Evolutionary conservation across 441 rosid species (phyloP), one percentile per base, ranked within the genome.

Genomic region (Croton setiger): DNA sequence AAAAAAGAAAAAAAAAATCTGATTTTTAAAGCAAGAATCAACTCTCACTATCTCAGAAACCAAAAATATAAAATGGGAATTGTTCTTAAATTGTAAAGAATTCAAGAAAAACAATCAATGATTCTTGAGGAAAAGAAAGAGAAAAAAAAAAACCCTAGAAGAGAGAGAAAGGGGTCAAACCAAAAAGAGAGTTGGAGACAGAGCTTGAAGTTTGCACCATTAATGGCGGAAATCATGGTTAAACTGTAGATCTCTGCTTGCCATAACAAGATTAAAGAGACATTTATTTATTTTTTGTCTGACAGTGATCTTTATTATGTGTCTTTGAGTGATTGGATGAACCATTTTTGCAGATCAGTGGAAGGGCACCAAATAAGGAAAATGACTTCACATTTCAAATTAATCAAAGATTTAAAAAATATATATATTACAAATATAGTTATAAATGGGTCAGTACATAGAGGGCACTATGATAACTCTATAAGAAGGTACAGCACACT

Each of bases 311-410:
- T 39, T 39, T 39, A 9, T 39, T 39, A 9, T 39, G 58, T 47
- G 72, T 68, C 65, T 47, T 59, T 4, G 37, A 48, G 66, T 61
- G 67, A 61, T 41, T 70, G 73, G 67, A 27, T 27, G 31, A 27
- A 48, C 65, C 65, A 59, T 60, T 69, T 60, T 68, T 20, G 33
- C 8, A 44, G 72, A 14, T 27, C 31, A 47, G 72, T 59, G 72
- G 72, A 59, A 68, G 59, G 31, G 27, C 65, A 59, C 72, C 27
- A 18, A 47, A 68, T 36, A 52, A 36, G 21, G 66, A 3, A 36
- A 10, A 17, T 23, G 53, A 55, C 37, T 39, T 41, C 20, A 20
- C 23, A 23, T 14, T 18, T 61, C 61, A 66, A n/a, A n/a, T 39
- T n/a, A 66, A n/a, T 37, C 11, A 66, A 65, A 65, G 69, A 35